Evolutionary conservation across 345 rosid genomes (phyloP), one percentile per base, ranked within the genome.

Genomic region (Iberis pinnata): DNA sequence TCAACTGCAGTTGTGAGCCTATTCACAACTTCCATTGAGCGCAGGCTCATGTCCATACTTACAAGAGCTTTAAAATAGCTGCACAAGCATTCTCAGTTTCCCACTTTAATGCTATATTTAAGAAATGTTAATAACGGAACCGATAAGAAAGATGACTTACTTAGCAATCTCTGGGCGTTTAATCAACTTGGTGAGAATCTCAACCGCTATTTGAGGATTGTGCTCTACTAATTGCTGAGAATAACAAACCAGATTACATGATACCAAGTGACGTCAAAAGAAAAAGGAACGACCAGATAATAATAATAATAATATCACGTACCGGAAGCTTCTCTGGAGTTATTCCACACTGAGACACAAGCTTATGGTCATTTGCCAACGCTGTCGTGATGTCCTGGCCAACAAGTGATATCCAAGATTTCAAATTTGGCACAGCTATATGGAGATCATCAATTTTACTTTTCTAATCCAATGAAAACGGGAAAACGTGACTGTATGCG

Each of bases 1-100:
- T 83, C 87, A 61, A 92, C 98, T 18, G 86, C 82, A 51, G 95
- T 84, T 25, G 98, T 88, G 42, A 92, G 98, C 74, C 95, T 69
- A 84, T 92, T 92, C 67, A 92, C 97, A 59, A 92, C 98, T 77
- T 92, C 98, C 98, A 88, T 85, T 9, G 97, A 92, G 70, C 83
- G 95, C 35, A 88, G 80, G 71, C 98, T 92, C 95, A 85, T 88
- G 22, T 92, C 98, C 98, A 92, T 92, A 70, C 68, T 75, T 70
- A 81, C 97, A 48, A 92, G 95, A 57, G 81, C 94, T 18, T 85
- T 75, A 46, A 81, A 88, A 67, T 92, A 88, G 51, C 98, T 92
- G 80, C 64, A 75, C 37, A 57, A 26, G 61, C 39, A 66, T 39
- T 65, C 62, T 48, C 67, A 68, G 61, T 26, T 62, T 43, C 24